Base-by-base conservation (phyloP, 805 yeast genomes). In the Torulaspora franciscae region DNA sequence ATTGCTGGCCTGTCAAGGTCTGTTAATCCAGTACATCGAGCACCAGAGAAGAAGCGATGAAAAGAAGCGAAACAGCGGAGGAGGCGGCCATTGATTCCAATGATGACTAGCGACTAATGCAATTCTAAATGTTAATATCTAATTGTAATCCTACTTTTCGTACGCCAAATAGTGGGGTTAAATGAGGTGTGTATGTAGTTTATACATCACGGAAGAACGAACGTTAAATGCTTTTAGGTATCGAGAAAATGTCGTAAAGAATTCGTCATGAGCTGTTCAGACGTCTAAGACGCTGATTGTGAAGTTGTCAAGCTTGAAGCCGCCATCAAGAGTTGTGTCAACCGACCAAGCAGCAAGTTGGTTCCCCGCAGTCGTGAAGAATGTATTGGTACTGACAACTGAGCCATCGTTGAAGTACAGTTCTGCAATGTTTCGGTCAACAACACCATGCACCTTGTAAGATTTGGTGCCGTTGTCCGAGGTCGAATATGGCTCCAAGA, bases 371-470 rank as follows among this genome's bases (percentile, higher is more conserved):
- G 50, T 46, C 42, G 61, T 49, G 54, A 64, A 65, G 53, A 64
- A 65, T 3, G 58, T 50, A 49, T 62, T 57, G 7, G 69, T 65
- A 14, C 57, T 49, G 6, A 58, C 50, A 14, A 45, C 38, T 6
- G 58, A 50, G 19, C 68, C 68, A 38, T 64, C 54, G 44, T 62
- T 62, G 52, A 62, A 59, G 50, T 50, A 64, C 15, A 64, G 32
- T 46, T 64, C 69, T n/a, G 62, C 22, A 37, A 64, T 52, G 42
- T 61, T 61, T 39, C 54, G 52, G 49, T 65, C 68, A 27, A 62
- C 50, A 15, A 65, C 46, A 36, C 67, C 68, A 30, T 54, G 51
- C 5, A 64, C 51, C 32, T 62, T 55, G 54, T 52, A 64, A 14
- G 48, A 37, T 6, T 45, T 37, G 11, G 37, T 32, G 6, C 55